A percentile compares a stretch with the other conserved stretches of the same genome.
These are phyloP conservation scores for Apophysomyces variabilis DNA, from an alignment of 371 early-diverging fungal genomes.

Conservation along the genomic window DNA sequence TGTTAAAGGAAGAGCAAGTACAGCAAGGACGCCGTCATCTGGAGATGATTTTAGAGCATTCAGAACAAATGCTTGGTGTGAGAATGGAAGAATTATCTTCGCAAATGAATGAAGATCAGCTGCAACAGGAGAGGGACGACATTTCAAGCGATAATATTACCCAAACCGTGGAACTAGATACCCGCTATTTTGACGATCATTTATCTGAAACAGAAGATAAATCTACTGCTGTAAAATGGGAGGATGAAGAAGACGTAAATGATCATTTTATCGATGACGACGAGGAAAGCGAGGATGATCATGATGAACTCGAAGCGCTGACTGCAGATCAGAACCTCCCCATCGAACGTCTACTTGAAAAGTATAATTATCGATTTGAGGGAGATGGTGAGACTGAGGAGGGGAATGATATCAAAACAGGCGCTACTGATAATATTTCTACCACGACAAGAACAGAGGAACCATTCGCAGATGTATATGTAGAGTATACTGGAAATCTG, in stretches of 20 bases:
- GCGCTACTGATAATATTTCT: constrained; percentile 10
- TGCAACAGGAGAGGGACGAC: constrained; percentile 5
- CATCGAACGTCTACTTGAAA: constrained; percentile 61
- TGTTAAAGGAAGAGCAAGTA: constrained; percentile 64
- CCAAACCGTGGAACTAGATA: constrained; percentile 12
- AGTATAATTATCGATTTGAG: constrained; percentile 48
- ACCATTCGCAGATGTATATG: background rate
- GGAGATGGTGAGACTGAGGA: constrained; percentile 24
- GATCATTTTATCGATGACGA: constrained; percentile 42
- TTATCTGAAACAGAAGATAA: constrained; percentile 16
- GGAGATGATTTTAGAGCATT: constrained; percentile 72
- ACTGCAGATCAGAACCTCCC: constrained; percentile 51
- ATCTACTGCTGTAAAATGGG: background rate
- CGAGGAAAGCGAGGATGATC: constrained; percentile 34
- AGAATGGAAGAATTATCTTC: constrained; percentile 56
- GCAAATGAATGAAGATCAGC: background rate
- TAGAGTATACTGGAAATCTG: background rate
- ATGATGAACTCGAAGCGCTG: constrained; percentile 37
- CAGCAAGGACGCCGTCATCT: constrained; percentile 66
- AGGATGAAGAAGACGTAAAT: constrained; percentile 30
- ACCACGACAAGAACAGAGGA: constrained; percentile 19
- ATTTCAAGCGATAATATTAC: constrained; percentile 19
- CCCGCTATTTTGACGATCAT: constrained; percentile 30
- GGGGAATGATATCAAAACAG: background rate
- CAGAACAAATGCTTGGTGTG: constrained; percentile 73